These are phyloP conservation scores for Sequoia sempervirens DNA, from an alignment of 75 land plant species.

Conservation along the genomic window DNA sequence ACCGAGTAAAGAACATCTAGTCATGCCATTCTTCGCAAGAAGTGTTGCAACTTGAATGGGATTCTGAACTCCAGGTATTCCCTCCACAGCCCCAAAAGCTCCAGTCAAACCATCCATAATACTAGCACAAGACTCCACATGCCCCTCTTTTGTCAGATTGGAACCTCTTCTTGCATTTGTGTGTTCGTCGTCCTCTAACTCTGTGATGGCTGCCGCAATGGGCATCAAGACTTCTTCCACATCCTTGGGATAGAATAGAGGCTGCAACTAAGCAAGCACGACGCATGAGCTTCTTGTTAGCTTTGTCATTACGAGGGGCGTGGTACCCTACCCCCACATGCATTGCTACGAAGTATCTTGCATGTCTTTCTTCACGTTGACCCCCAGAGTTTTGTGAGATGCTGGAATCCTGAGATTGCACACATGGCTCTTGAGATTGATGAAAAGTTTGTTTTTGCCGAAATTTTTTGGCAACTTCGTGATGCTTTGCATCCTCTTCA, in stretches of 20 bases:
- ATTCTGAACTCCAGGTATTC: slow-evolving; percentile 48
- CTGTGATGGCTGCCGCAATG: too few relatives aligned
- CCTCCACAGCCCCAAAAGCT: slow-evolving; percentile 98
- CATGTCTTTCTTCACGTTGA: slow-evolving; percentile 51
- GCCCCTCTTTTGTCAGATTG: slow-evolving; percentile 87
- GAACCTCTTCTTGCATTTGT: slow-evolving; percentile 98
- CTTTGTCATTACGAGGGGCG: slow-evolving; percentile 60
- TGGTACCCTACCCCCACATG: slow-evolving; percentile 98
- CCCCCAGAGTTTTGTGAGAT: slow-evolving; percentile 34
- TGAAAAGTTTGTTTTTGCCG: slow-evolving; percentile 35
- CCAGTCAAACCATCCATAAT: slow-evolving; percentile 89
- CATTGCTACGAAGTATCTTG: slow-evolving; percentile 83
- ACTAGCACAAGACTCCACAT: slow-evolving; percentile 98
- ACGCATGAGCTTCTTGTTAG: slow-evolving; percentile 69
- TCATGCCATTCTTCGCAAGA: too few relatives aligned
- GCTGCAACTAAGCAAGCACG: slow-evolving; percentile 94
- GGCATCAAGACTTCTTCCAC: too few relatives aligned
- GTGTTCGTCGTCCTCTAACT: slow-evolving; percentile 68
- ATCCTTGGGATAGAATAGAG: slow-evolving; percentile 49
- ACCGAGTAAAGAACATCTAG: too few relatives aligned
- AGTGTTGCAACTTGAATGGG: too few relatives aligned
- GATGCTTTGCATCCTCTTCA: too few relatives aligned
- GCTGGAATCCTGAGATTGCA: slow-evolving; percentile 39
- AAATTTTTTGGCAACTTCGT: slow-evolving; percentile 14
- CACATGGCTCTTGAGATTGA: slow-evolving; percentile 35